phyloP scores from a whole-genome alignment of 2,329 filamentous ascomycete genomes.

The Penicillium nordicum region DNA sequence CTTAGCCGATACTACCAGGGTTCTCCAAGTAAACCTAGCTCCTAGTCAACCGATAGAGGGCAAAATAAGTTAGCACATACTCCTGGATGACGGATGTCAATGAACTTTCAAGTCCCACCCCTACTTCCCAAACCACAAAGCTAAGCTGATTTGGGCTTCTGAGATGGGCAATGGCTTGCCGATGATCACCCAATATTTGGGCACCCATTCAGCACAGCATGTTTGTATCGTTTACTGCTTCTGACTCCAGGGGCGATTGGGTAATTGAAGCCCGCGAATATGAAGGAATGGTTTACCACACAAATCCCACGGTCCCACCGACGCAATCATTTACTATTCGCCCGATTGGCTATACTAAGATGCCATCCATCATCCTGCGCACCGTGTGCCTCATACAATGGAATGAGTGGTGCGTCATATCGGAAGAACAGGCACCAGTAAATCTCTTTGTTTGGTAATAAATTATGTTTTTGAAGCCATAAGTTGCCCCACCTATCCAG shows the following conservation, averaged over 20 bases:
- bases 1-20: neutral
- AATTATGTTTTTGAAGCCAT: neutral
- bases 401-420: neutral
- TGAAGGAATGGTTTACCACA: neutral
- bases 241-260: neutral
- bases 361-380: neutral
- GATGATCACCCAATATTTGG: neutral
- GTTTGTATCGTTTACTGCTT: neutral
- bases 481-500: neutral
- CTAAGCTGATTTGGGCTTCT: neutral
- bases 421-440: neutral
- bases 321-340: neutral
- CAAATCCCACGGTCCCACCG: neutral
- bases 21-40: no score
- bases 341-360: neutral
- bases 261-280: neutral
- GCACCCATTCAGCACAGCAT: neutral
- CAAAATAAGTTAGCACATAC: neutral
- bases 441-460: neutral
- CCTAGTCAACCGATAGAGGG: neutral
- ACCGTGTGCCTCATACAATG: neutral
- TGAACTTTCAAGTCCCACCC: neutral
- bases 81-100: neutral
- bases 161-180: neutral
- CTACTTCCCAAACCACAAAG: neutral